Base-by-base conservation (phyloP, 371 early-diverging fungal species). In the Mucor sp. region DNA sequence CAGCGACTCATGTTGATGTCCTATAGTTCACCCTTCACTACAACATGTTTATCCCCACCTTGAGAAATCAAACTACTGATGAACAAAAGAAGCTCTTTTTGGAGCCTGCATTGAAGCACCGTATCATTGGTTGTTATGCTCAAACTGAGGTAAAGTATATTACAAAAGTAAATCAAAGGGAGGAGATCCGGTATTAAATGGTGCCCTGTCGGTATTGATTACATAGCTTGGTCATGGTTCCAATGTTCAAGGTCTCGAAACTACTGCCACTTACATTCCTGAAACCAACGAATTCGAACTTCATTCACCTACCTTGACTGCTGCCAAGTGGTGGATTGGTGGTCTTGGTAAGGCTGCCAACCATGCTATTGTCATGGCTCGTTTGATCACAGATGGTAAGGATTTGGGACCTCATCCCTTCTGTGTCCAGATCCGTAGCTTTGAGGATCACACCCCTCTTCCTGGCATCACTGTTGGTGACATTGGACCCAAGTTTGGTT, bases 321-420 rank as follows among this genome's bases (percentile, higher is more conserved):
- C 93, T 15, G 78, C 83, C 48, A 97, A 97, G 71, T 96, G 93
- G 89, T 97, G 97, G 97, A 90, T 93, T 47, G 97, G 97, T 53
- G 91, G 93, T 44, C 75, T 87, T 27, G 89, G 86, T 56, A 84
- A 84, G 55, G 77, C 77, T 17, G 85, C 87, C 8, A 97, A 91
- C 48, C 94, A 95, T 76, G 92, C 93, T 15, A 85, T 92, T 66
- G 94, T 97, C 11, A 92, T 93, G 86, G 97, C 96, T 19, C 89
- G 90, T 63, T 75, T 97, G 50, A 84, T 93, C 35, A 87, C 94
- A 56, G 82, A 89, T 33, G 94, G 91, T 56, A 91, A 92, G 65
- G 83, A 87, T 68, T 87, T 87, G 74, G 97, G 97, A 15, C 87
- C 92, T 4, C 93, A 95, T 72, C 90, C 92, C 6, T 93, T 97